Conservation (phyloP, 176 grass and related monocot species). For the Metroxylon sagu region DNA sequence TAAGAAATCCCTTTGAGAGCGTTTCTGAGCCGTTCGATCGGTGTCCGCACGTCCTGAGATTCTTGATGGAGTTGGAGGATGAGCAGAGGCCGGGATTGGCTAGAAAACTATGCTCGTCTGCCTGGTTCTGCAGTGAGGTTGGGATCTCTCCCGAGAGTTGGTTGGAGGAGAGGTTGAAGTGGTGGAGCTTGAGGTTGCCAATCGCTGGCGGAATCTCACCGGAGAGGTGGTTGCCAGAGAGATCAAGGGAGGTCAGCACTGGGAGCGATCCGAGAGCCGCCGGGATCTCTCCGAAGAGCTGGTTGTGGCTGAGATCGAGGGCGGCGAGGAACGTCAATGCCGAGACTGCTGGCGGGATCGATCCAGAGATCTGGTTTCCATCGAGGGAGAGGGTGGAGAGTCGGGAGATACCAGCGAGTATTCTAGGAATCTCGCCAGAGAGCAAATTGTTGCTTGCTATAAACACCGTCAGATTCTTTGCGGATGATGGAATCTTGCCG, state of each 20-base stretch:
- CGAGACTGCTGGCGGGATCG: conserved; percentile 20
- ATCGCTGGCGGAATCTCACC: conserved; percentile 43
- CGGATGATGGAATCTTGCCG: conserved; percentile 15
- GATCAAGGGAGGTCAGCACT: conserved; percentile 36
- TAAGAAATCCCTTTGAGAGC: conserved; percentile 1
- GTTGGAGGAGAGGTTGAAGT: conserved; percentile 54
- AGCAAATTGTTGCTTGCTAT: conserved; percentile 27
- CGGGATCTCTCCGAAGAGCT: conserved; percentile 32
- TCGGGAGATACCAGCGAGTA: not conserved
- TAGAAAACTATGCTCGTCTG: conserved; percentile 24
- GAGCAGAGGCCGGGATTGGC: conserved; percentile 33
- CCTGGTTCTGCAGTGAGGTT: conserved; percentile 13
- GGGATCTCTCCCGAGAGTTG: conserved; percentile 45
- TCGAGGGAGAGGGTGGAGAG: conserved; percentile 18
- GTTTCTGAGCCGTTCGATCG: not conserved
- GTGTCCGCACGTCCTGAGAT: conserved; percentile 9
- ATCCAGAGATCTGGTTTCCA: conserved; percentile 32
- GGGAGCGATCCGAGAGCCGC: conserved; percentile 25
- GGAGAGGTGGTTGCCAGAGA: conserved; percentile 42
- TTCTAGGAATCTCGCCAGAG: conserved; percentile 7
- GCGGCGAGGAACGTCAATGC: not conserved
- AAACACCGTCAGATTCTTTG: not conserved
- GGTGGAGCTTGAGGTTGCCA: conserved; percentile 21
- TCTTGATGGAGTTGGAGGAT: not conserved
- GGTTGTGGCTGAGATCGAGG: conserved; percentile 46